Percentiles rank a stretch among this genome's conserved stretches.
phyloP scores from a whole-genome alignment of 208 protist species.

The Wallacemonas rigidus region DNA sequence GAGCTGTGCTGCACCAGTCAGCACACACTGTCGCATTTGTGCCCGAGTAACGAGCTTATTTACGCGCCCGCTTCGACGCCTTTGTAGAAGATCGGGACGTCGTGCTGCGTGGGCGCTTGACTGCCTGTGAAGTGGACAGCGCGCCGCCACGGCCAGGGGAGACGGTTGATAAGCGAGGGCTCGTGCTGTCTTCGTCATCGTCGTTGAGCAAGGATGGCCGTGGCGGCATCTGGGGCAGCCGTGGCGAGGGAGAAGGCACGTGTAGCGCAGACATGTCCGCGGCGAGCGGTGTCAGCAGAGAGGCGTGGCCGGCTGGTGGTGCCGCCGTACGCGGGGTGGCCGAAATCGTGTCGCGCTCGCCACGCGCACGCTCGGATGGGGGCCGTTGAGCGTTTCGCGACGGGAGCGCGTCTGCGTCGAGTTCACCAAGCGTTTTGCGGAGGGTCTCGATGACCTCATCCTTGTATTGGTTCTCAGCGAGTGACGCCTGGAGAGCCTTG shows the following conservation, averaged over 20 bases:
- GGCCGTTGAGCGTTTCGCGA: neutral
- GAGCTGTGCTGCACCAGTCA: neutral
- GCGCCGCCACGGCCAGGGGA: neutral
- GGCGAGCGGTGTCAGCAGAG: slow-evolving; percentile 8
- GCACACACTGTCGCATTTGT: neutral
- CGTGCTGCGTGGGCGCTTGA: slow-evolving; percentile 9
- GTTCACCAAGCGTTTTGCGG: slow-evolving; percentile 1
- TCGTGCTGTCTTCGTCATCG: neutral
- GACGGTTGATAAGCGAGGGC: slow-evolving; percentile 11
- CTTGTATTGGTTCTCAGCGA: slow-evolving; percentile 4
- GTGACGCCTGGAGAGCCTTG: slow-evolving; percentile 1
- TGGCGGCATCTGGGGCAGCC: slow-evolving; percentile 6
- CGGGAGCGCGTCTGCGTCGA: neutral
- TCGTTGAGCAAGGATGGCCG: neutral
- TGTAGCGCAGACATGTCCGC: slow-evolving; percentile 1
- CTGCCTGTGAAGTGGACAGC: neutral
- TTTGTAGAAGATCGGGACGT: neutral
- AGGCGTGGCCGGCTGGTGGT: neutral
- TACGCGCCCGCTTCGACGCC: neutral
- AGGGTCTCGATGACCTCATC: slow-evolving; percentile 6
- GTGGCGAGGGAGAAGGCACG: slow-evolving; percentile 5
- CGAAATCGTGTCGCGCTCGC: slow-evolving; percentile 15
- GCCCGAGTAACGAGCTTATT: neutral
- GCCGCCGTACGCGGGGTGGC: neutral
- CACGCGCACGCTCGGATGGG: slow-evolving; percentile 11